Base-by-base conservation (phyloP, 306 rosid genomes). In the Lablab purpureus region DNA sequence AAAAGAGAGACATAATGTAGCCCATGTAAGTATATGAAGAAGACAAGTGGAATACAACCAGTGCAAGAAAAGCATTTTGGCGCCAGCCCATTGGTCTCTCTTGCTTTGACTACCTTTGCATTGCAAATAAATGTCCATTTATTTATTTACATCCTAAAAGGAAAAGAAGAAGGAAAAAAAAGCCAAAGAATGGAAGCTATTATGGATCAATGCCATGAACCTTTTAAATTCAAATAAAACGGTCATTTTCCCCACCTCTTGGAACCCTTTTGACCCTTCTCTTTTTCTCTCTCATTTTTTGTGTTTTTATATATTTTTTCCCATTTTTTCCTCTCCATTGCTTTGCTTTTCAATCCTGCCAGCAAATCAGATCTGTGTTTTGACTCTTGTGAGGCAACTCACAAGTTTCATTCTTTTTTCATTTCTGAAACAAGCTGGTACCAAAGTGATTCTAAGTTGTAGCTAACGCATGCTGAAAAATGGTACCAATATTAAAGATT, bases 221-320 rank as follows among this genome's bases (percentile, higher is more conserved):
- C 84, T 83, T 91, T 85, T 6, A 79, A 88, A 85, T 87, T 87
- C 88, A 86, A 89, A 84, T 77, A 71, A 67, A 91, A 91, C 96
- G 96, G 96, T 79, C 82, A 64, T 43, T 86, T 81, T 76, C 78
- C 81, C 87, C 80, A 76, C 83, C 81, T 77, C 80, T 83, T 63
- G 47, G 46, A 84, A 72, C 49, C 64, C 70, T 77, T 81, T 82
- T 82, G 85, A 81, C 80, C 55, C 51, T 71, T 59, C 4, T 59
- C 25, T 25, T 30, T 55, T 11, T 36, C 23, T 55, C 3, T 19
- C 30, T 68, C 59, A 10, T 30, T 51, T 7, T 3, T 4, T 54
- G 7, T 7, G 0, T 43, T 17, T 12, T 10, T 19, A 2, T 6
- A 34, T 34, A 34, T 34, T 34, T 34, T n/a, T 21, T 22, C 5